Base-by-base conservation (phyloP, 2,329 filamentous ascomycete species). In the Blastomyces percursus region DNA sequence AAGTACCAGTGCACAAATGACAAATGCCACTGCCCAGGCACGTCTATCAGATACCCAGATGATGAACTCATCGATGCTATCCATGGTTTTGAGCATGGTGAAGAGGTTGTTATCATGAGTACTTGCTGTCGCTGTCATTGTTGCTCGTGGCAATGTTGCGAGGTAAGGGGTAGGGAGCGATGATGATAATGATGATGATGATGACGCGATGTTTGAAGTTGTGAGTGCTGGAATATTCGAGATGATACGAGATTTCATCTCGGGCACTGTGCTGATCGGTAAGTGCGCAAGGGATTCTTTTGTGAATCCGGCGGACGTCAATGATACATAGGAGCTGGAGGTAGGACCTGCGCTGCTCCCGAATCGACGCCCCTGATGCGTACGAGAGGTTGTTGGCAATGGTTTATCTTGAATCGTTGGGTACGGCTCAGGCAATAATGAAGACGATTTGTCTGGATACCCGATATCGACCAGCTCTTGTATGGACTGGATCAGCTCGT, bases 11-110 rank as follows among this genome's bases (percentile, higher is more conserved):
- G 62, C 32, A 4, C 35, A 44, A 21, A 60, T 35, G 24, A 61
- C 21, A 16, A 61, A 32, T 27, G 32, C 21, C 57, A 55, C 62
- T 2, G 62, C 44, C 57, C 62, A 59, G 30, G 62, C 35, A n/a
- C 63, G 63, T 14, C 55, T 58, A 11, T 46, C 63, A 27, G 54
- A 61, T 12, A 40, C 11, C 50, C 50, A 61, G 35, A 42, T 14
- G 32, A 50, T 48, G 52, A 38, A 32, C 14, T 27, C 50, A 35
- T 38, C 32, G 42, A 44, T 38, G 19, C 2, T 30, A 48, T 59
- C 56, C 40, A 59, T 59, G 42, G 24, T 32, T 9, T 42, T 27
- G 38, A 46, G 21, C 7, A 48, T 48, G n/a, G 40, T 1, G 24
- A 59, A 44, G 1, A 44, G 55, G 21, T 44, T 27, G 35, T 4